Conservation (phyloP, 192 early-diverging fungal genomes). For the Coemansia sp. region DNA sequence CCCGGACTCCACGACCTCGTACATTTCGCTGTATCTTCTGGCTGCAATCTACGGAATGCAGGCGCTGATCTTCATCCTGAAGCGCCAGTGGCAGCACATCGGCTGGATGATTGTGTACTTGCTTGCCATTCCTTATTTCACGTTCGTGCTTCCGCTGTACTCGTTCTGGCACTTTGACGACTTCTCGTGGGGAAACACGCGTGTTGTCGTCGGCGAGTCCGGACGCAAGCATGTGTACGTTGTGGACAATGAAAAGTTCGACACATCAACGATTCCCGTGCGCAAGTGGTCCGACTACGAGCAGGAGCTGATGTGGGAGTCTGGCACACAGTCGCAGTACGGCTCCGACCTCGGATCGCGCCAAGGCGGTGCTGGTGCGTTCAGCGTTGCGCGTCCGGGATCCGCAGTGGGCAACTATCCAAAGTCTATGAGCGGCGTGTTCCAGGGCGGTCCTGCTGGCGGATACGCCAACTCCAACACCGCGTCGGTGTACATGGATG, state of each 20-base stretch:
- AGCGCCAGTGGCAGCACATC: constrained; percentile 89
- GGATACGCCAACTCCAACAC: constrained; percentile 40
- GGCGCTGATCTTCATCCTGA: constrained; percentile 83
- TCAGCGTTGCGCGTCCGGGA: constrained; percentile 37
- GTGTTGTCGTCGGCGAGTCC: constrained; percentile 85
- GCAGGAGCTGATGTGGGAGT: constrained; percentile 70
- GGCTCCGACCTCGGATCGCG: constrained; percentile 44
- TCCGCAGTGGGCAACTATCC: constrained; percentile 50
- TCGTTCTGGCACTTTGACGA: constrained; percentile 99
- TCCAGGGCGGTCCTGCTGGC: constrained; percentile 6
- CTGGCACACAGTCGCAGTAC: constrained; percentile 48
- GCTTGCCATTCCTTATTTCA: constrained; percentile 87
- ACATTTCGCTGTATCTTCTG: constrained; percentile 82
- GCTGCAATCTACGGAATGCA: constrained; percentile 89
- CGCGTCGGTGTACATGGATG: constrained; percentile 49
- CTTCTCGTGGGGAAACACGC: constrained; percentile 99
- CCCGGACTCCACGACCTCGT: constrained; percentile 65
- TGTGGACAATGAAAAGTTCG: constrained; percentile 76
- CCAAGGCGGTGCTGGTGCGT: constrained; percentile 20
- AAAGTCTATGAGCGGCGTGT: constrained; percentile 41
- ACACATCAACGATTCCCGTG: constrained; percentile 73
- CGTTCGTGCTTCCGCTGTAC: constrained; percentile 81
- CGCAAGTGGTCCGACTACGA: constrained; percentile 86
- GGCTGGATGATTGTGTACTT: constrained; percentile 98
- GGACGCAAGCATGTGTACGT: constrained; percentile 66